Base-by-base conservation (phyloP, 1,139 yeast genomes). In the Saccharomyces pastorianus region DNA sequence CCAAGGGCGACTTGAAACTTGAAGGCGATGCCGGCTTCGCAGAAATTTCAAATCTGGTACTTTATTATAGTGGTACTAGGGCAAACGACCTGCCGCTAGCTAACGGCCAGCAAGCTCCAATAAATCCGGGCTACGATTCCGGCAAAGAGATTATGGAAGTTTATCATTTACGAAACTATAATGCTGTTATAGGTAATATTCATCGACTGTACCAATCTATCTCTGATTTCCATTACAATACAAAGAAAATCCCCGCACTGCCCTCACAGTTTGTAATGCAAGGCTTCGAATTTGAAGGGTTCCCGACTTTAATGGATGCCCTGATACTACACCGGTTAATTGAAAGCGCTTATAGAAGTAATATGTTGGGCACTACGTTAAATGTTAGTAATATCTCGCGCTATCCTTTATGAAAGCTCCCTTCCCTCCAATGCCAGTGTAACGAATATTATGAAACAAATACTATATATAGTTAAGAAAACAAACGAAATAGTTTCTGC, bases 21-120 rank as follows among this genome's bases (percentile, higher is more conserved):
- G 68, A 65, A 53, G 68, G 68, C 46, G 67, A 65, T 50, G 68
- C 67, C 9, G 68, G 68, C 14, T 65, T 65, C 51, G 65, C 66
- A 1, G 67, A 64, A 49, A 62, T 65, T 13, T 63, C 68, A 6
- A 65, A 64, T 49, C 53, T 65, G 11, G 67, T 64, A 1, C 54
- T 65, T 46, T 65, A 64, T 55, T 65, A 63, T 52, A 62, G 64
- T 53, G 68, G 68, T 46, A 53, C 55, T 9, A 61, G 60, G 42
- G 56, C 57, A 8, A 54, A 57, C 44, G 63, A 58, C 27, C 32
- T 46, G 6, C 55, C 56, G 38, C 27, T 42, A 8, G 55, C 57
- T 3, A 53, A 48, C 28, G 56, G 49, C 25, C 46, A 53, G 29
- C 54, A 48, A 38, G 25, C 25, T 17, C 23, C 25, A 8, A 2